Evolutionary conservation across 306 rosid species (phyloP).

Genomic region (Cercis canadensis): DNA sequence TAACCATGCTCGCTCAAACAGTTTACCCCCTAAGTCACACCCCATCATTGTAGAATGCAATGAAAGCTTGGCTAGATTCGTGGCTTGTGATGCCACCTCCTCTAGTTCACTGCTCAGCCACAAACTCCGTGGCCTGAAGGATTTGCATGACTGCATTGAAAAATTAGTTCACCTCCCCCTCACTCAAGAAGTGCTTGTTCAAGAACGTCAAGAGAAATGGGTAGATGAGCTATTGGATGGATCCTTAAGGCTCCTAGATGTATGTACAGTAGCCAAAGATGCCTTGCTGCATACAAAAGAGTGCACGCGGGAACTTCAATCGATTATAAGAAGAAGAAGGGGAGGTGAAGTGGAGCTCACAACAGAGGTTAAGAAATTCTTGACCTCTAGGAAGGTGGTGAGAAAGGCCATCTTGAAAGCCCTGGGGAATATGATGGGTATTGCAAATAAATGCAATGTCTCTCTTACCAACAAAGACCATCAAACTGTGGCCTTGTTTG

Average conservation of each 20-base stretch:
- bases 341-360: constrained; percentile 36
- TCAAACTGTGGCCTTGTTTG: constrained; percentile 26
- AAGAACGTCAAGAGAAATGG: constrained; percentile 42
- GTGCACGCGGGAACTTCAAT: constrained; percentile 42
- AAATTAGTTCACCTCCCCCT: constrained; percentile 41
- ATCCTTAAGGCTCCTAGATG: constrained; percentile 45
- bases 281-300: constrained; percentile 48
- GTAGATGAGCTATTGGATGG: constrained; percentile 48
- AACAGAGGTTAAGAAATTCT: constrained; percentile 42
- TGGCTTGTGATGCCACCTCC: constrained; percentile 31
- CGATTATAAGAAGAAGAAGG: constrained; percentile 39
- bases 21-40: constrained; percentile 48
- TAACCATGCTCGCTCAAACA: constrained; percentile 50
- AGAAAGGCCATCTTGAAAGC: constrained; percentile 41
- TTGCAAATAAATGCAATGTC: constrained; percentile 26
- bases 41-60: constrained; percentile 46
- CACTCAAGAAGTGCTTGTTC: constrained; percentile 39
- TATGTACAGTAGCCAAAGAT: constrained; percentile 45
- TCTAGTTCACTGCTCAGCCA: constrained; percentile 29
- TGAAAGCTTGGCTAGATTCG: constrained; percentile 38
- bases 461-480: constrained; percentile 21
- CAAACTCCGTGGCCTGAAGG: constrained; percentile 39
- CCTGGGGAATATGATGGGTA: constrained; percentile 43
- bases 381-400: constrained; percentile 46
- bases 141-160: constrained; percentile 38